phyloP scores from a whole-genome alignment of 495 filamentous ascomycete species.

The Podospora pseudocomata region DNA sequence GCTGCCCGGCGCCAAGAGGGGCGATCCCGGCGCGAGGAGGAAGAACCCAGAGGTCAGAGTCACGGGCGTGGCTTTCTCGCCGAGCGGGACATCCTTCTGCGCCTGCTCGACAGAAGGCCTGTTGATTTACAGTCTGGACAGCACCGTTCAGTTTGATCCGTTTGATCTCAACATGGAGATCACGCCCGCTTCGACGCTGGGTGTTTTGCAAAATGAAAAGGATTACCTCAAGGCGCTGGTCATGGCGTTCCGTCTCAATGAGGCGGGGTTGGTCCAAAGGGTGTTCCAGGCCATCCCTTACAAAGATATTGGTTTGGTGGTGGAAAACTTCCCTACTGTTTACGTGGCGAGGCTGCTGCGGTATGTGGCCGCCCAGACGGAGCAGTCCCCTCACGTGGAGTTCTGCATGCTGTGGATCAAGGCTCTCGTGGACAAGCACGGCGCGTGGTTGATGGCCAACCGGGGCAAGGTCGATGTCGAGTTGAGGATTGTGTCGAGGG shows the following conservation, averaged over 20 bases:
- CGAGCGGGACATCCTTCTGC: constrained; percentile 85
- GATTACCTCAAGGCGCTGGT: constrained; percentile 89
- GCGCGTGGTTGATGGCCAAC: constrained; percentile 76
- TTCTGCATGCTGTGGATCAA: constrained; percentile 92
- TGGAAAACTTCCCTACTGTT: constrained; percentile 74
- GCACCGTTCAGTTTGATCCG: constrained; percentile 78
- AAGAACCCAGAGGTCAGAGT: constrained; percentile 83
- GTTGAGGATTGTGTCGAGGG: constrained; percentile 71
- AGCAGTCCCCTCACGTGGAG: constrained; percentile 87
- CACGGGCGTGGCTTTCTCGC: constrained; percentile 77
- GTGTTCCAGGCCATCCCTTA: constrained; percentile 83
- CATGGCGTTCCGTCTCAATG: constrained; percentile 95
- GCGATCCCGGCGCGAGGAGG: constrained; percentile 74
- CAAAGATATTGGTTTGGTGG: constrained; percentile 70
- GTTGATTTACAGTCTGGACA: constrained; percentile 86
- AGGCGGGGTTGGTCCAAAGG: constrained; percentile 66
- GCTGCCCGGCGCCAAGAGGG: constrained; percentile 83
- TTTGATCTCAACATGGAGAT: constrained; percentile 93
- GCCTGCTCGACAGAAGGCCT: constrained; percentile 93
- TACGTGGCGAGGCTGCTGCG: constrained; percentile 79
- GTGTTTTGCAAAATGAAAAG: constrained; percentile 65
- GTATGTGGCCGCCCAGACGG: constrained; percentile 81
- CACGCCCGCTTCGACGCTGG: constrained; percentile 75
- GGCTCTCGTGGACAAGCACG: constrained; percentile 75
- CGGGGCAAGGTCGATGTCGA: constrained; percentile 72